Conservation (phyloP, 192 early-diverging fungal species). For the Coemansia sp. region DNA sequence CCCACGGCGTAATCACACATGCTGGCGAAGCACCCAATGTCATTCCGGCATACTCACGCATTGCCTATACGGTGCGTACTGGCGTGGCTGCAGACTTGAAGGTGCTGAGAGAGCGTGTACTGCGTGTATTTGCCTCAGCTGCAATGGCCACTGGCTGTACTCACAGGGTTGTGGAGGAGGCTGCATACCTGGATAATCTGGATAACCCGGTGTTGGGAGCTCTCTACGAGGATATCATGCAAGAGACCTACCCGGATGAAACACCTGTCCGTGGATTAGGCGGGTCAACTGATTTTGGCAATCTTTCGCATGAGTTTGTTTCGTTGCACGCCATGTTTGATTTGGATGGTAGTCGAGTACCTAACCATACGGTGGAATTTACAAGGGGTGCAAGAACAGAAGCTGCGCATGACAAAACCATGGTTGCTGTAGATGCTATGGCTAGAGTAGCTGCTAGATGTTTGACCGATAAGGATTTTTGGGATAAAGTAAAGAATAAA, state of each 20-base stretch:
- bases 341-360: conserved; percentile 52
- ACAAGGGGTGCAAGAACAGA: conserved; percentile 54
- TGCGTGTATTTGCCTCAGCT: conserved; percentile 58
- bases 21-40: conserved; percentile 65
- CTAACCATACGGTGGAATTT: conserved; percentile 66
- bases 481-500: conserved; percentile 32
- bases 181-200: conserved; percentile 56
- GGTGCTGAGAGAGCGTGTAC: conserved; percentile 51
- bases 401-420: conserved; percentile 55
- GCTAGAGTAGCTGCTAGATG: conserved; percentile 45
- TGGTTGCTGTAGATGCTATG: conserved; percentile 54
- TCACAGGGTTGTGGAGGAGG: conserved; percentile 52
- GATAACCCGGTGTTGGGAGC: conserved; percentile 52
- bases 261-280: conserved; percentile 28
- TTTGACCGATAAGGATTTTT: conserved; percentile 51
- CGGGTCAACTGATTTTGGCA: conserved; percentile 72
- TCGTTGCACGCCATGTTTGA: conserved; percentile 52
- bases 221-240: conserved; percentile 48
- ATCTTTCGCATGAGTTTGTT: conserved; percentile 63
- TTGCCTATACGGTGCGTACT: conserved; percentile 59
- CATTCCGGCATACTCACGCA: conserved; percentile 63
- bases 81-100: conserved; percentile 45
- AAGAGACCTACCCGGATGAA: conserved; percentile 10
- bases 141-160: conserved; percentile 67
- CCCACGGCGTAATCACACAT: conserved; percentile 73